Evolutionary conservation across 768 basidiomycete species (phyloP).

Genomic region (Hygrocybe coccinea): DNA sequence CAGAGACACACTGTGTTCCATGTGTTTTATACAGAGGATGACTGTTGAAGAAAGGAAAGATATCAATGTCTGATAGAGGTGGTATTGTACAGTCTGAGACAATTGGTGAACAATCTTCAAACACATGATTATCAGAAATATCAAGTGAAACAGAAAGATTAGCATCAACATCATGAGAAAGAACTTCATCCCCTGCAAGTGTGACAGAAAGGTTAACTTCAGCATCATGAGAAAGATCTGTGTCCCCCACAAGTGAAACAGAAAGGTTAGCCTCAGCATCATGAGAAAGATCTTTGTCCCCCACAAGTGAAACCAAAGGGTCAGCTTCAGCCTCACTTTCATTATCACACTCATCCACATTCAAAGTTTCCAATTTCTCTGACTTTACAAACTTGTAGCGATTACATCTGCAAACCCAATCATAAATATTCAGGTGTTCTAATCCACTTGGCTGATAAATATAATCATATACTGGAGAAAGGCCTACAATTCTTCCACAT

Average conservation of each 20-base stretch:
- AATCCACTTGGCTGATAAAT: conserved; percentile 8
- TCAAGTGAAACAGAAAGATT: conserved; percentile 7
- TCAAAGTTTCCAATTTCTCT: not conserved
- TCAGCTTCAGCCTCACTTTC: not conserved
- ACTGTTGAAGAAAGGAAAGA: conserved; percentile 1
- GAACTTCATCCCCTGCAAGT: not conserved
- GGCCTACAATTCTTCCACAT: conserved; percentile 14
- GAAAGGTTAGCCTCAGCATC: too few relatives aligned
- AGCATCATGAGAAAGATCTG: too few relatives aligned
- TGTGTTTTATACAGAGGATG: conserved; percentile 14
- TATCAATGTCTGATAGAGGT: not conserved
- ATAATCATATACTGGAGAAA: conserved; percentile 18
- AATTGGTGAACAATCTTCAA: too few relatives aligned
- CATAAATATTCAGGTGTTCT: conserved; percentile 12
- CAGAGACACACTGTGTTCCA: conserved; percentile 1
- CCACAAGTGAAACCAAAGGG: not conserved
- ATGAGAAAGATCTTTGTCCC: not conserved
- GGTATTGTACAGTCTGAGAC: not conserved
- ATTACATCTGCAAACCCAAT: conserved; percentile 12
- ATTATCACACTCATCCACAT: not conserved
- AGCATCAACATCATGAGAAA: not conserved
- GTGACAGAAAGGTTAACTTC: not conserved
- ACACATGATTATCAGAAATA: conserved; percentile 1
- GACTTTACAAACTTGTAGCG: not conserved
- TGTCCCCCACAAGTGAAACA: too few relatives aligned